Conservation (phyloP, 2,329 filamentous ascomycete genomes). For the Colletotrichum sp. region DNA sequence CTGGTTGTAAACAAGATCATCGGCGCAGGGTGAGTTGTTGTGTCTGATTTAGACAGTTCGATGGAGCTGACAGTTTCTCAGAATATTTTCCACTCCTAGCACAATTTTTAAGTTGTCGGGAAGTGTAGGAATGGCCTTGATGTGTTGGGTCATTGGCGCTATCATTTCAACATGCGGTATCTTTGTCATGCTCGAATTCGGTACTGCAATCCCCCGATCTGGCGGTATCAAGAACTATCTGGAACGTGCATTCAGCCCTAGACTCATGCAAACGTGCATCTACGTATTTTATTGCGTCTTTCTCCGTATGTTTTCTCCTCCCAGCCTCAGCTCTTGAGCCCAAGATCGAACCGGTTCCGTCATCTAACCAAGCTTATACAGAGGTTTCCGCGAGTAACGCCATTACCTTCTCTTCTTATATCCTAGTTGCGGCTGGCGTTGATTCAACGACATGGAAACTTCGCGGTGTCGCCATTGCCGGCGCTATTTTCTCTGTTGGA, state of each 20-base stretch:
- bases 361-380: neutral
- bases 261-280: constrained; percentile 26
- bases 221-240: constrained; percentile 30
- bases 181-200: constrained; percentile 28
- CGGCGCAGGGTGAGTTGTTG: constrained; percentile 22
- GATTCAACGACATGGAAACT: constrained; percentile 12
- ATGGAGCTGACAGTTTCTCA: neutral
- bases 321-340: neutral
- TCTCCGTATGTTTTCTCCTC: constrained; percentile 4
- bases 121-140: constrained; percentile 27
- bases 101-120: constrained; percentile 26
- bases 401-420: constrained; percentile 15
- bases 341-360: neutral
- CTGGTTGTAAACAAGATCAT: constrained; percentile 29
- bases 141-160: constrained; percentile 27
- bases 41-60: too few species aligned
- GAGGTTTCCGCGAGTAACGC: constrained; percentile 20
- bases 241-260: constrained; percentile 24
- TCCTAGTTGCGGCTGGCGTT: constrained; percentile 1
- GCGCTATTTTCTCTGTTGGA: constrained; percentile 10
- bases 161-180: constrained; percentile 26
- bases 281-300: constrained; percentile 28
- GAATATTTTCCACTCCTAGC: constrained; percentile 28
- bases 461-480: constrained; percentile 7
- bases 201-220: constrained; percentile 24